Conservation (phyloP, 2,329 filamentous ascomycete species). For the Ophiocordyceps sinensis region DNA sequence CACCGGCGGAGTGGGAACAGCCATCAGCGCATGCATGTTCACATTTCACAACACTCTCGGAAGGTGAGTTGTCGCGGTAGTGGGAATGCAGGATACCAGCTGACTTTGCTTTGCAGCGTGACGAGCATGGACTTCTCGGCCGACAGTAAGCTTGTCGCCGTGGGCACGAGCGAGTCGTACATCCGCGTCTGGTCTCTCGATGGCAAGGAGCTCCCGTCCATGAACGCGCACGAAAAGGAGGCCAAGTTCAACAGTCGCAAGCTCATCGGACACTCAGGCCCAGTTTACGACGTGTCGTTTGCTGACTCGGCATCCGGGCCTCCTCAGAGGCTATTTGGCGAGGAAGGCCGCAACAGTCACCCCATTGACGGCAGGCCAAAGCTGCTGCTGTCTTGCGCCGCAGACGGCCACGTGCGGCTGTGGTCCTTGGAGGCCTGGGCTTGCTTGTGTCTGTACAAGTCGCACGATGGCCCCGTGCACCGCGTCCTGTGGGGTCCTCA, state of each 20-base stretch:
- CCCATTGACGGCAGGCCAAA: constrained; percentile 44
- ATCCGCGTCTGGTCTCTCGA: constrained; percentile 90
- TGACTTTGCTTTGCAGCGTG: constrained; percentile 19
- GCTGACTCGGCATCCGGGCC: constrained; percentile 52
- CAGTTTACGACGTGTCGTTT: constrained; percentile 82
- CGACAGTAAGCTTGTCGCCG: constrained; percentile 74
- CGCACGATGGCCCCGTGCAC: constrained; percentile 81
- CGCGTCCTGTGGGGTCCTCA: constrained; percentile 82
- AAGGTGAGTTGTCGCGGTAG: constrained; percentile 40
- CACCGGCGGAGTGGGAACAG: constrained; percentile 69
- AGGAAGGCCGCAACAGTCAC: constrained; percentile 25
- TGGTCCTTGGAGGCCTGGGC: constrained; percentile 89
- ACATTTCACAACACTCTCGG: constrained; percentile 96
- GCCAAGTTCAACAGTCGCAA: constrained; percentile 49
- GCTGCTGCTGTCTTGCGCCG: constrained; percentile 74
- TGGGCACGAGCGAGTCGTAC: constrained; percentile 85
- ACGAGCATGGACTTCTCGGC: constrained; percentile 95
- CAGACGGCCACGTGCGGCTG: constrained; percentile 74
- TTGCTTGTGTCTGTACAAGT: constrained; percentile 89
- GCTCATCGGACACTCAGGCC: constrained; percentile 79
- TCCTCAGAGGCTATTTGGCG: constrained; percentile 33
- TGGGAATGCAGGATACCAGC: constrained; percentile 28
- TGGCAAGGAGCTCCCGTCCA: constrained; percentile 63
- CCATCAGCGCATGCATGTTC: constrained; percentile 88
- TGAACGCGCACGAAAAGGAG: constrained; percentile 42